Base-by-base conservation (phyloP, 139 green algal species). In the Pseudopediastrum boryanum region DNA sequence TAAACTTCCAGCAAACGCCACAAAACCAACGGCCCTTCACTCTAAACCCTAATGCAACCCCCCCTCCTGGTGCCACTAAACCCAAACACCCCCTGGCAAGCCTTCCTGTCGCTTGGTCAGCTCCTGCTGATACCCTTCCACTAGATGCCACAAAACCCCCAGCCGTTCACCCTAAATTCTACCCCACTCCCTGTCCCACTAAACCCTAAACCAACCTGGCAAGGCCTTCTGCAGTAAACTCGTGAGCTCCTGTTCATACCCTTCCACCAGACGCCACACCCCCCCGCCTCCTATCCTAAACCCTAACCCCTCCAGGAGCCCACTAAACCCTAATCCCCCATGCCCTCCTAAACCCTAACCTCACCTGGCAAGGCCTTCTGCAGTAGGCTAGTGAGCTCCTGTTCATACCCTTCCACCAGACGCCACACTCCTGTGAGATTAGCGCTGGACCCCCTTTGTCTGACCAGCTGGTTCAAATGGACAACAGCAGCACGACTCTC, bases 381-480 rank as follows among this genome's bases (percentile, higher is more conserved):
- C 52, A 78, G 54, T 56, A 78, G 56, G 71, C 71, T 33, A 12
- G 56, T 70, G 4, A 78, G 38, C 27, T 78, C 36, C 3, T 56
- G 54, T 27, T 78, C 71, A 21, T 78, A 78, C 7, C 69, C 25
- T 33, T 78, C 54, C 54, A 78, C 23, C 8, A 78, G 54, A 29
- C 39, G 35, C 27, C 61, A 31, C n/a, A 78, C 71, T 5, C 74
- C 74, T 9, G 36, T 52, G 3, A 81, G 62, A 12, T 38, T 51
- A n/a, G 36, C 74, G 10, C 56, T 36, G 23, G 59, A 46, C 2
- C 61, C 44, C 25, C 65, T 73, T 6, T 81, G 50, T 29, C 63
- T 27, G 12, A 81, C 61, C 36, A 81, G 27, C 6, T n/a, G 62
- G 58, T 81, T 72, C 2, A 83, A 46, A 23, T 61, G 36, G 3